Evolutionary conservation across 163 green algal genomes (phyloP), one percentile per base, ranked within the genome.

Genomic region (Volvox carteri): DNA sequence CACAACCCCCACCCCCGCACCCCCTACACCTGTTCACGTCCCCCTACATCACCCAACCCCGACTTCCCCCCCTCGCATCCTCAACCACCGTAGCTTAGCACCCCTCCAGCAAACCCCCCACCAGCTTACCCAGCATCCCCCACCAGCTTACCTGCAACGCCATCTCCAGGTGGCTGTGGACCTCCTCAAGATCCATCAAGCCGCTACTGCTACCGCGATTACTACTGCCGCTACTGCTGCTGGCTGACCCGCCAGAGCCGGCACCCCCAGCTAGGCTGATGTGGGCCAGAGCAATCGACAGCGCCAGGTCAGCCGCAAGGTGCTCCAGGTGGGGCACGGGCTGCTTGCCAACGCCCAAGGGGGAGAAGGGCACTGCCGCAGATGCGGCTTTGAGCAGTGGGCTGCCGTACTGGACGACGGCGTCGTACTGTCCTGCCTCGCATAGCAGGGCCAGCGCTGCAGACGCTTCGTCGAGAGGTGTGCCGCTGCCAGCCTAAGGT

Each of bases 381-480:
- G 80, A 54, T 19, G 80, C 80, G 25, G 68, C 67, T 50, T 81
- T 81, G 12, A 88, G 68, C 25, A 88, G 83, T 14, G 83, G 68
- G 8, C 1, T 67, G 48, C 83, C 83, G n/a, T 48, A 70, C 11
- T 37, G 65, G 0, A 88, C 12, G 3, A 88, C 83, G 4, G 30
- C 37, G 35, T 33, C 23, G 68, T 75, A 88, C 23, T 74, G 48
- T 1, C 68, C 83, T 12, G 83, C 67, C 83, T 88, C 83, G 35
- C 35, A 48, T 35, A 88, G 83, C 48, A 88, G 50, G 35, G 83
- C 83, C 83, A 88, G 68, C 23, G 83, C 83, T 37, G 83, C 83
- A 1, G 83, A 88, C 18, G 83, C 83, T 30, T 88, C 68, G 68
- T 81, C 83, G 7, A 88, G 37, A 14, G 80, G 80, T 7, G 80